Evolutionary conservation across 345 rosid genomes (phyloP).

Genomic region (Gossypium mustelinum): DNA sequence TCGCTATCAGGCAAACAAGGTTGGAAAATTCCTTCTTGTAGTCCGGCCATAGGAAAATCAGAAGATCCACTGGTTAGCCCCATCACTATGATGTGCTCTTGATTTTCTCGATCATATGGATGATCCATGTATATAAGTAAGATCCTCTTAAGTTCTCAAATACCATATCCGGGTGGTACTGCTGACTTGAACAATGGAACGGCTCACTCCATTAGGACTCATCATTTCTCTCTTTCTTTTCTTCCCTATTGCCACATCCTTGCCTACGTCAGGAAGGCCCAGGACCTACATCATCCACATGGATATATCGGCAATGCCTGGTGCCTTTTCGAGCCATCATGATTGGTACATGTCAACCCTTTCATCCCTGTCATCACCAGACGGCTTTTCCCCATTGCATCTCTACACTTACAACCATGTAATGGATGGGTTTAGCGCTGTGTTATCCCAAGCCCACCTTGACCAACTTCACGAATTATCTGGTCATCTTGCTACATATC

Average conservation of each 20-base stretch:
- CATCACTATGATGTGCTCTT: not conserved
- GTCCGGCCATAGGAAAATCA: constrained; percentile 13
- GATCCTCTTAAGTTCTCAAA: not conserved
- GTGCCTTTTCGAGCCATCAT: constrained; percentile 28
- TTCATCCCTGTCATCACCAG: constrained; percentile 30
- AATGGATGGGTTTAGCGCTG: constrained; percentile 43
- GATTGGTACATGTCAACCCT: constrained; percentile 45
- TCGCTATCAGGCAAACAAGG: not conserved
- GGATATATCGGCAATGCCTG: constrained; percentile 41
- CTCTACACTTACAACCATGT: constrained; percentile 47
- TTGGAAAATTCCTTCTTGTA: not conserved
- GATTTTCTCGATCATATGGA: not conserved
- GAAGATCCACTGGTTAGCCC: not conserved
- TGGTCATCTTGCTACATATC: constrained; percentile 38
- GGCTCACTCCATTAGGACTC: not conserved
- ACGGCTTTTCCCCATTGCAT: constrained; percentile 29
- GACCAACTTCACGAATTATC: constrained; percentile 29
- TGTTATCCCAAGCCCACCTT: constrained; percentile 34
- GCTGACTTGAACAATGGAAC: constrained; percentile 15
- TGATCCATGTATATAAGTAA: constrained; percentile 7
- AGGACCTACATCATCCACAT: constrained; percentile 39
- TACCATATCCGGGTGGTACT: not conserved
- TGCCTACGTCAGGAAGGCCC: not conserved
- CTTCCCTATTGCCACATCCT: constrained; percentile 7
- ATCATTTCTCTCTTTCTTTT: constrained; percentile 20